Base-by-base conservation (phyloP, 192 early-diverging fungal genomes). In the Neocallimastix lanati region DNA sequence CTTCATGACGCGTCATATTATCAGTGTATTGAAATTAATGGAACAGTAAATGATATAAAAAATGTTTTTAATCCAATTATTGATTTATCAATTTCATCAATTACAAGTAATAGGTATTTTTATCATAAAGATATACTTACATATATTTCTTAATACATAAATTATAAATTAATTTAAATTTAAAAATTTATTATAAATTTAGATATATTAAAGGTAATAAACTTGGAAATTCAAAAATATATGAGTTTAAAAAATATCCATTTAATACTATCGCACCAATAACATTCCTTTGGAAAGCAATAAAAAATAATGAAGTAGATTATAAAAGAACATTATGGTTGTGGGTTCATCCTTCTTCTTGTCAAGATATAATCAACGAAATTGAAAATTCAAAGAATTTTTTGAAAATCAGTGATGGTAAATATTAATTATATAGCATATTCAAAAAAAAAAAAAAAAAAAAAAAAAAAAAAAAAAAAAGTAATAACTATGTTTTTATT, bases 1-100 rank as follows among this genome's bases (percentile, higher is more conserved):
- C 79, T 94, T 1, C 93, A 95, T 80, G 98, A 99, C 81, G 89
- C 89, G 2, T 97, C 95, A 29, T 99, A 94, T 85, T 85, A 85
- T 78, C 83, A 84, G 9, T 93, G 89, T 37, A 76, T 97, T 25
- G 89, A 95, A 84, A 29, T 98, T n/a, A 80, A 81, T 6, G 95
- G 96, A 28, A 14, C 80, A 21, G 80, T 81, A 14, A 78, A 79
- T 12, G 78, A 78, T 11, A 90, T 98, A 40, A 77, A 83, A 5
- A 77, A 29, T 0, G 79, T 92, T 16, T 81, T 96, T 78, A 84
- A 81, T 0, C 76, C 81, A 12, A 83, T 95, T 6, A 82, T 87
- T 0, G 93, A 96, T 80, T 92, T 92, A 21, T 82, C 84, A 15
- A 50, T 84, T 28, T 85, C 88, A 12, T 81, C 83, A 84, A 15